Percentiles rank a stretch among this genome's conserved stretches.
Conservation (phyloP, 2,329 filamentous ascomycete species). For the Apiospora sp. region DNA sequence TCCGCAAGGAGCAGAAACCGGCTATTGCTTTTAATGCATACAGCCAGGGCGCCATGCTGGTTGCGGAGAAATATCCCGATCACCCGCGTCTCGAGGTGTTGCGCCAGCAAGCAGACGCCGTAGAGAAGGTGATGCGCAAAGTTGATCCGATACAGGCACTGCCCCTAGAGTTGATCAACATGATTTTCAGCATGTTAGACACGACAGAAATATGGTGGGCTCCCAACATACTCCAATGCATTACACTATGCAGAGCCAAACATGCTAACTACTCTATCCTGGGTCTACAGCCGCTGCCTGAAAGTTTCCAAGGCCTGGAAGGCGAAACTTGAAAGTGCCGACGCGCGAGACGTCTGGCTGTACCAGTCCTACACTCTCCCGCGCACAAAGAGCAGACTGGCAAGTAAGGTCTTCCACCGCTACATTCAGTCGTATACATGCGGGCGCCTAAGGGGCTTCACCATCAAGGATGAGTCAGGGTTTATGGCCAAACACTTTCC, state of each 20-base stretch:
- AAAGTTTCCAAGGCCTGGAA: slow-evolving; percentile 40
- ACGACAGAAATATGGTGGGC: not conserved
- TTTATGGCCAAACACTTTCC: slow-evolving; percentile 2
- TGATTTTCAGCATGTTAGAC: slow-evolving; percentile 35
- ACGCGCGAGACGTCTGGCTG: slow-evolving; percentile 34
- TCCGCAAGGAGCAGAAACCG: slow-evolving; percentile 33
- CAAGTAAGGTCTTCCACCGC: slow-evolving; percentile 11
- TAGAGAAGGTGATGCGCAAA: slow-evolving; percentile 12
- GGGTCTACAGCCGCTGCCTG: slow-evolving; percentile 28
- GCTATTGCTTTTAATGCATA: slow-evolving; percentile 35
- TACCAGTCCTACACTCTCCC: slow-evolving; percentile 29
- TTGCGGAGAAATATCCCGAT: slow-evolving; percentile 35
- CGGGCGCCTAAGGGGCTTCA: slow-evolving; percentile 1
- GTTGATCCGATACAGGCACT: slow-evolving; percentile 29
- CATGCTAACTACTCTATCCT: not conserved
- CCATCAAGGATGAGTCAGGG: not conserved
- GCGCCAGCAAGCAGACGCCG: slow-evolving; percentile 17
- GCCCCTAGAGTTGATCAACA: slow-evolving; percentile 38
- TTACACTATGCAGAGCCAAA: not conserved
- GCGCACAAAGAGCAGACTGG: not conserved
- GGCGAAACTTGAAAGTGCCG: slow-evolving; percentile 26
- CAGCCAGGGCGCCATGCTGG: slow-evolving; percentile 37
- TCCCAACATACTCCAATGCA: not conserved
- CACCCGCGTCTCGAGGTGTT: slow-evolving; percentile 34
- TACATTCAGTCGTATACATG: not conserved